Percentiles rank a stretch among this genome's conserved stretches.
Conservation (phyloP, 352 stramenopile species). For the Phytophthora pinifolia region DNA sequence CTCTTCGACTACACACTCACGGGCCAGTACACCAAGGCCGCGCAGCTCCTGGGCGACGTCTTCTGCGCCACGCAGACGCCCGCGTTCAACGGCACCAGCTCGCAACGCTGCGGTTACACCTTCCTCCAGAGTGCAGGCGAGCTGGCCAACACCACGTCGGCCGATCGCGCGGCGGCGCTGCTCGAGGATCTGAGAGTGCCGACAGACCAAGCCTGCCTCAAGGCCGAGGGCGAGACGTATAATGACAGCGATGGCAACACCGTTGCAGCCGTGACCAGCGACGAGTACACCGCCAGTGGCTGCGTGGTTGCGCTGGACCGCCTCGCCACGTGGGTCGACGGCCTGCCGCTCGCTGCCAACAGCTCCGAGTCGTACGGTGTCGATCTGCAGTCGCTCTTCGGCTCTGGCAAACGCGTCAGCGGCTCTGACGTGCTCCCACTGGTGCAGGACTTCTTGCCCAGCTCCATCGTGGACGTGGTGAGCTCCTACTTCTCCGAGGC, state of each 20-base stretch:
- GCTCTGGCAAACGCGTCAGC: constrained; percentile 36
- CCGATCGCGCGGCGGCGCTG: constrained; percentile 37
- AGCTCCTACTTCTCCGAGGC: constrained; percentile 38
- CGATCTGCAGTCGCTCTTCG: constrained; percentile 46
- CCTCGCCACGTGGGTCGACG: constrained; percentile 44
- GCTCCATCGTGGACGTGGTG: constrained; percentile 28
- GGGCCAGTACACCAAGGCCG: constrained; percentile 53
- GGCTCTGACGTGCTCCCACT: constrained; percentile 45
- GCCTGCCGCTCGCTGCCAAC: constrained; percentile 35
- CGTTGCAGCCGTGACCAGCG: constrained; percentile 23
- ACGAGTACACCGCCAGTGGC: constrained; percentile 34
- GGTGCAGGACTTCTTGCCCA: constrained; percentile 39
- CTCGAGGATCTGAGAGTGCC: constrained; percentile 52
- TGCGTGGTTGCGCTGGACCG: constrained; percentile 55
- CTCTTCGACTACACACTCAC: constrained; percentile 66
- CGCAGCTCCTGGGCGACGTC: constrained; percentile 52
- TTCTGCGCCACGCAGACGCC: constrained; percentile 55
- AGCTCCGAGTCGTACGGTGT: constrained; percentile 28
- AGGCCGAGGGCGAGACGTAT: constrained; percentile 51
- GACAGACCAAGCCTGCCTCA: constrained; percentile 50
- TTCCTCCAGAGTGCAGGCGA: constrained; percentile 37
- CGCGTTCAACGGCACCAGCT: constrained; percentile 35
- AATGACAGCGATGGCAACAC: constrained; percentile 36
- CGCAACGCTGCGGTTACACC: constrained; percentile 56
- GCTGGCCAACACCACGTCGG: constrained; percentile 36